Evolutionary conservation across 805 yeast genomes (phyloP), one percentile per base, ranked within the genome.

Genomic region (Hanseniaspora guilliermondii): DNA sequence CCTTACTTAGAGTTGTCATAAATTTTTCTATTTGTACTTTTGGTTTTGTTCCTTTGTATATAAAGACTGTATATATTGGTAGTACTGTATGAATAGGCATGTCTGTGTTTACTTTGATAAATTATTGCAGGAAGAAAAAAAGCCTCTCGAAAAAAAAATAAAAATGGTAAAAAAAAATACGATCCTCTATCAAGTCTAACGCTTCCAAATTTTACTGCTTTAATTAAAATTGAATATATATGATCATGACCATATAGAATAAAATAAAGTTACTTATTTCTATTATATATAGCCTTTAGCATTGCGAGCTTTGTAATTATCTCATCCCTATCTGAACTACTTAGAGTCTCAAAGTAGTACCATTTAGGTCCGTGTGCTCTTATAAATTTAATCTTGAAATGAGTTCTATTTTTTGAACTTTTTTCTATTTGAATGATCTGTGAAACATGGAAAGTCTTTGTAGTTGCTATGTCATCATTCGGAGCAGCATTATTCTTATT

Each of bases 401-500:
- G 84, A 16, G 77, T 76, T 0, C 91, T 87, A 21, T 82, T 78
- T 60, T 87, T 84, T 38, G 77, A 73, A 49, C 87, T 83, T 64
- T 83, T 93, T 62, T 88, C 88, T 58, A 86, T 76, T 56, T 80
- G 78, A 17, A 79, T 66, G 24, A 91, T 79, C 62, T 86, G 95
- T 19, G 85, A 78, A 9, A 88, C 79, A 62, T 88, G 95, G 65
- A 91, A 87, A 0, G 94, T 83, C 16, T 88, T 80, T 0, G 96
- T 89, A 89, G 60, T 84, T 77, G 66, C 75, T 71, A 37, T 37
- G 11, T 44, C 21, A 14, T 30, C 19, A 24, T 47, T 37, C 9
- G n/a, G 17, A 17, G 5, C 38, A 37, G 25, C 37, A n/a, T 37
- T 37, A 0, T 17, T 17, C 8, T 44, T 19, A n/a, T 9, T 44